Percentiles rank a stretch among this genome's conserved stretches.
Conservation (phyloP, 164 flowering plant species). For the Vitis rupestris region DNA sequence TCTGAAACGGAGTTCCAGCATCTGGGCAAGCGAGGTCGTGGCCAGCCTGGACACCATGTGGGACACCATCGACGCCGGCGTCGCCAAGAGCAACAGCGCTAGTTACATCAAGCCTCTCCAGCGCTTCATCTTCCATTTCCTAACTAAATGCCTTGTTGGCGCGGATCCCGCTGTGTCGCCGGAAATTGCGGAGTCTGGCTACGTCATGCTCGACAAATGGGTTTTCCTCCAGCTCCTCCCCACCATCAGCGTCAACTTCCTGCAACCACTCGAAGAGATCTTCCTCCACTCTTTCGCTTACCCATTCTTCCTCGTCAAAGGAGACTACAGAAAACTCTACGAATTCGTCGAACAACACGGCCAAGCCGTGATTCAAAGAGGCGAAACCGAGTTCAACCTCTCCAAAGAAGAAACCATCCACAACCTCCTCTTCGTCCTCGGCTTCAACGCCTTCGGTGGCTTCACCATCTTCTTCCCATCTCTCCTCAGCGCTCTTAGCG, state of each 20-base stretch:
- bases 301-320: slow-evolving; percentile 53
- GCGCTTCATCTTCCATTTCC: slow-evolving; percentile 56
- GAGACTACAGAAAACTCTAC: slow-evolving; percentile 55
- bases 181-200: slow-evolving; percentile 49
- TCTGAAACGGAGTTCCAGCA: slow-evolving; percentile 56
- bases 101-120: slow-evolving; percentile 46
- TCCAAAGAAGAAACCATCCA: slow-evolving; percentile 59
- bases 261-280: slow-evolving; percentile 73
- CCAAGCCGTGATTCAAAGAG: slow-evolving; percentile 41
- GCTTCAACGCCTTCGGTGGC: slow-evolving; percentile 89
- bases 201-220: slow-evolving; percentile 55
- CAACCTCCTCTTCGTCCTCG: slow-evolving; percentile 70
- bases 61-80: slow-evolving; percentile 45
- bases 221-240: slow-evolving; percentile 69
- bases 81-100: slow-evolving; percentile 31
- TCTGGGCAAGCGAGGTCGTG: slow-evolving; percentile 50
- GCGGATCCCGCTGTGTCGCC: slow-evolving; percentile 59
- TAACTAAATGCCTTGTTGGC: slow-evolving; percentile 47
- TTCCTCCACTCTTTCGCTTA: slow-evolving; percentile 70
- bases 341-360: slow-evolving; percentile 53
- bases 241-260: slow-evolving; percentile 32
- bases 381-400: slow-evolving; percentile 52
- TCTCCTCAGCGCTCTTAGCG: slow-evolving; percentile 34
- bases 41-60: slow-evolving; percentile 57
- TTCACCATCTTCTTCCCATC: slow-evolving; percentile 58